Base-by-base conservation (phyloP, 169 alveolate genomes). In the Theileria annulata region DNA sequence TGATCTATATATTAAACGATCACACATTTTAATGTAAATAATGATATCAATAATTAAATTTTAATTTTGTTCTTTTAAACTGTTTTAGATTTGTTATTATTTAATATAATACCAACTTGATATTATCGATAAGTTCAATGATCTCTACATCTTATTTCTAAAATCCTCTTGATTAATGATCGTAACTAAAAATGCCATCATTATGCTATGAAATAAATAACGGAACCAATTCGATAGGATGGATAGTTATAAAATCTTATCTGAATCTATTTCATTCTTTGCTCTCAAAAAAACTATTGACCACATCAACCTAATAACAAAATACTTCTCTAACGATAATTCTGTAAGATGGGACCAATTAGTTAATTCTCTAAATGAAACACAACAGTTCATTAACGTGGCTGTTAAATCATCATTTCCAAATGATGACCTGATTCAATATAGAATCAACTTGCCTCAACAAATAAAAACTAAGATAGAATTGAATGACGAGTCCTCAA, bases 221-320 rank as follows among this genome's bases (percentile, higher is more conserved):
- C 13, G 13, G 13, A 8, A 1, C 3, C 6, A 42, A 3, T 42
- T 42, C 51, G 51, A 10, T 64, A 48, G 33, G 49, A 63, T 21
- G 33, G 27, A 30, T 4, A 75, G 42, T 27, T 27, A 4, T 17
- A 35, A 67, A 17, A 9, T 63, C 37, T 62, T 79, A 3, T 42
- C 58, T 5, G 88, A 81, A 31, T 74, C 88, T 15, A 67, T 64
- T 31, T 58, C 75, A 23, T 81, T 81, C 79, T 81, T 81, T 35
- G 88, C 88, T 9, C 70, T 81, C 42, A 81, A 81, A 51, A 77
- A 81, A 23, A 8, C 77, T 23, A 62, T 81, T 25, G 49, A 66
- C 0, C 74, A 74, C 33, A 58, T 81, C 3, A 72, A 60, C 21
- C 67, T 51, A 58, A 63, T 81, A 0, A 69, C 72, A 3, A 73